Evolutionary conservation across 148 eudicot species (phyloP), one percentile per base, ranked within the genome.

Genomic region (Fallopia convolvulus): DNA sequence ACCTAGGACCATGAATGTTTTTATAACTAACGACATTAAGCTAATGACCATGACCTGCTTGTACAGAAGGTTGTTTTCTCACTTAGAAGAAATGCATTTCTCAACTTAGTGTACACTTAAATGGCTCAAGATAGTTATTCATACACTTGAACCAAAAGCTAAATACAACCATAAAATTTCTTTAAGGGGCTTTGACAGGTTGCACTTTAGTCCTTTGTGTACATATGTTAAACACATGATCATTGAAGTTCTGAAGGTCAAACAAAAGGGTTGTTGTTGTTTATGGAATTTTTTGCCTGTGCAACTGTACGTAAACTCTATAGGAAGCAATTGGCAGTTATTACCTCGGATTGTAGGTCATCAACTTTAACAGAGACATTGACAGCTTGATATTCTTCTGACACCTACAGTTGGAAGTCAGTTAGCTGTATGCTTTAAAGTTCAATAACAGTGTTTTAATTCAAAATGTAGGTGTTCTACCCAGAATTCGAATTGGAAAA

Each of bases 401-500:
- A 87, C 36, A 78, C 87, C 99, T 95, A 78, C 65, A 86, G 49
- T 76, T 23, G 50, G 8, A 58, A 49, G 48, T 47, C 36, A 33
- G 20, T 76, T 75, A 85, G 49, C 75, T 70, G 48, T n/a, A 83
- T 42, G 48, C 58, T 48, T 55, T 15, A 6, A 46, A 39, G 60
- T 53, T 70, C 18, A 68, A 65, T 39, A 46, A 44, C 40, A 18
- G 74, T 33, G 60, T 74, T 60, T 76, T 74, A 75, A 46, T 41
- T 55, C 75, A 42, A 33, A 76, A 26, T 81, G 4, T 36, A 78
- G 80, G 80, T 81, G 74, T 87, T 97, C 78, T 78, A 94, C 99
- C 97, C 90, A 91, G 87, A 88, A 95, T 60, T 95, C 97, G 80
- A 82, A 95, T 81, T 84, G 88, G 88, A 95, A 92, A 46, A 92